Base-by-base conservation (phyloP, 2,329 filamentous ascomycete species). In the Aulographum hederae region DNA sequence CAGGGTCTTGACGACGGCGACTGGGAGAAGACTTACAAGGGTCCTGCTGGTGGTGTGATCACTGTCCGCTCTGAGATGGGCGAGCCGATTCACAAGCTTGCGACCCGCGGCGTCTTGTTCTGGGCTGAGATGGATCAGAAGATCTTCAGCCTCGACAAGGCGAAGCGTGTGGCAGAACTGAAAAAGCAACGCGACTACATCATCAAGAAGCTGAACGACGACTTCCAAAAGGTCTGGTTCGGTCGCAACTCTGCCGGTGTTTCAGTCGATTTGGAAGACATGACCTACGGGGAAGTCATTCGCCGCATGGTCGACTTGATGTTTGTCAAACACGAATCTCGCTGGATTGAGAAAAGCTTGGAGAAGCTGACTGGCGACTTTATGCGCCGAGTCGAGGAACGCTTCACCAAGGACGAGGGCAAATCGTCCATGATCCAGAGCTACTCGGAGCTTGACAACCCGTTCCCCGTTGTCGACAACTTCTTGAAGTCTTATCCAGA, bases 101-200 rank as follows among this genome's bases (percentile, higher is more conserved):
- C 89, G 12, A 98, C 89, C 30, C 78, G 91, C 36, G 89, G 89
- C 68, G 85, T 98, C 30, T 65, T 72, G 33, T 93, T 98, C 65
- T 98, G 89, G 89, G 77, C 84, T 31, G 91, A 98, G 60, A 93
- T 98, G 84, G 89, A 98, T 49, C 72, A 91, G 55, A 94, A 92
- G 60, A 95, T 98, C 47, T 98, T 98, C 64, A 78, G 73, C 49
- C 63, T 98, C 30, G 85, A 93, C 56, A 94, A 92, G 63, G 82
- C 86, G 18, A 60, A 61, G 41, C 52, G 56, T 16, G 34, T 56
- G 12, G 46, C 46, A 2, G 54, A 54, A 36, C 44, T 63, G 5
- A 53, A 53, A 42, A 54, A 54, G 41, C 56, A 54, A 45, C 52
- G 50, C 28, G 50, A 56, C 10, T 51, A 58, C 43, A 59, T 63